Evolutionary conservation across 768 basidiomycete species (phyloP).

Genomic region (Cyclocybe aegerita): DNA sequence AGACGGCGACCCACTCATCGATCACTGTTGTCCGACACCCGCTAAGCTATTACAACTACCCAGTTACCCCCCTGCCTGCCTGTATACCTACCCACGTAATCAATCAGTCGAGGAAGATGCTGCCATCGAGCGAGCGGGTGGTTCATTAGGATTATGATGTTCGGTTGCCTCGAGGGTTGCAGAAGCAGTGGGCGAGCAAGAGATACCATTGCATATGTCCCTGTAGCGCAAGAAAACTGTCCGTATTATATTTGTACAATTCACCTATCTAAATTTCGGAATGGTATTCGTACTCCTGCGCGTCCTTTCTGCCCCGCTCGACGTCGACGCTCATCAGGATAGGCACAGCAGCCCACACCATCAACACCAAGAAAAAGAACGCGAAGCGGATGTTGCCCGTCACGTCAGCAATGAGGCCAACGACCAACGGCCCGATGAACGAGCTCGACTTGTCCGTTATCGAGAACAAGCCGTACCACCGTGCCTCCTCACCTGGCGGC

Average conservation of each 20-base stretch:
- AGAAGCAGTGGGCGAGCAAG: too few species aligned
- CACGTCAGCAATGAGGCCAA: slow-evolving; percentile 82
- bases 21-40: too few species aligned
- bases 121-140: too few species aligned
- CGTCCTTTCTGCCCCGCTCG: slow-evolving; percentile 57
- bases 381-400: slow-evolving; percentile 92
- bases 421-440: slow-evolving; percentile 88
- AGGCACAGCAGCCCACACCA: slow-evolving; percentile 83
- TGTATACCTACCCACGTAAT: too few species aligned
- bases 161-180: too few species aligned
- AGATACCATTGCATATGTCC: too few species aligned
- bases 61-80: too few species aligned
- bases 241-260: slow-evolving; percentile 7
- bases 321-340: slow-evolving; percentile 72
- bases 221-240: too few species aligned
- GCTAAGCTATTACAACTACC: too few species aligned
- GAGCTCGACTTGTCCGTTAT: slow-evolving; percentile 95
- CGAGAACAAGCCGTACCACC: slow-evolving; percentile 87
- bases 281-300: slow-evolving; percentile 34
- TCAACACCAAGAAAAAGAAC: slow-evolving; percentile 82
- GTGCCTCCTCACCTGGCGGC: slow-evolving; percentile 84
- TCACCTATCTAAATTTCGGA: neutral
- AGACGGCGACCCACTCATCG: too few species aligned
- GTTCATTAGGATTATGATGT: too few species aligned
- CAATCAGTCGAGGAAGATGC: too few species aligned